Evolutionary conservation across 768 basidiomycete genomes (phyloP), one percentile per base, ranked within the genome.

Genomic region (Termitomyces sp.): DNA sequence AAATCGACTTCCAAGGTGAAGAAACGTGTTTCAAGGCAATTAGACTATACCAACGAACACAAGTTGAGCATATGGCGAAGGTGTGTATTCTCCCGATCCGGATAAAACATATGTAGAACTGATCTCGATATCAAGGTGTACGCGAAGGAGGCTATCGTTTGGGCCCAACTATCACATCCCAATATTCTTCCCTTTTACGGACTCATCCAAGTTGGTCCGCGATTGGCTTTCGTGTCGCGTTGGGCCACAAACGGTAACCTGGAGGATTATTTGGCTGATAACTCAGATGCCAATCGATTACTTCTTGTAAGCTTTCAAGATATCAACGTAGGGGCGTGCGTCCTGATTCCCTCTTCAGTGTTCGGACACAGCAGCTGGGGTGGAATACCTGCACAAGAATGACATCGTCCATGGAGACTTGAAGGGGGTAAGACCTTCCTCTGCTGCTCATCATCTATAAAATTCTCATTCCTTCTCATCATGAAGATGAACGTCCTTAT

Each of bases 361-460:
- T 33, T 24, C 24, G 4, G 59, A 59, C 20, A 59, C 52, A 4
- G 59, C 59, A 28, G 40, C 51, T 28, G 59, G 59, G 5, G 42
- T 59, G 20, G 52, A 59, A 15, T 59, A 59, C 7, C 35, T 59
- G n/a, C 59, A 59, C 12, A 24, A 54, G 4, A 59, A 59, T 18
- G 42, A 59, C 20, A 42, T 59, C 4, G 59, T 59, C 22, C 59
- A 59, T 9, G 59, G 59, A 6, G 52, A 59, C 48, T 33, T 59
- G 7, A 59, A 59, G 13, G 58, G 58, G 22, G 58, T 51, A 44
- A 33, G 50, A 6, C 9, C 1, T 8, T 49, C 35, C 15, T 50
- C 16, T 28, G 12, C 28, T 35, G 2, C 8, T 16, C 15, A 8
- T 33, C 16, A n/a, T 40, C 1, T 1, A 24, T n/a, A 4, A 1